These are phyloP conservation scores for Pythium coloratum DNA, from an alignment of 352 stramenopile species.

Conservation along the genomic window DNA sequence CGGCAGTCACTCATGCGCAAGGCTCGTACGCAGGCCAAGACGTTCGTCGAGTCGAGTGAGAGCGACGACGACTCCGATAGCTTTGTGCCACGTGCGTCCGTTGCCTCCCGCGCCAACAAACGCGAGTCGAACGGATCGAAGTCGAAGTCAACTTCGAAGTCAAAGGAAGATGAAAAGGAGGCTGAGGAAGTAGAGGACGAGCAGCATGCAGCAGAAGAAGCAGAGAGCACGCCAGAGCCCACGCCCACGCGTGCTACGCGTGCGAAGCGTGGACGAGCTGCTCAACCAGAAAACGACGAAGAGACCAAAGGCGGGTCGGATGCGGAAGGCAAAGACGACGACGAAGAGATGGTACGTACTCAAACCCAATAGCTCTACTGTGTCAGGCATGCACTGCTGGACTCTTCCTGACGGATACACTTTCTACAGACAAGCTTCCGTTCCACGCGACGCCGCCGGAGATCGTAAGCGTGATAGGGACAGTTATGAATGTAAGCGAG, in stretches of 20 bases:
- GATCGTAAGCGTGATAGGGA: constrained; percentile 2
- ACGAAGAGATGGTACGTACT: constrained; percentile 29
- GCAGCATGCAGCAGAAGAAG: not conserved
- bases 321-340: constrained; percentile 8
- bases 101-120: constrained; percentile 32
- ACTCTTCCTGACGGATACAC: not conserved
- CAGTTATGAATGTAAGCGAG: not conserved
- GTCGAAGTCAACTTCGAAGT: not conserved
- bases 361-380: not conserved
- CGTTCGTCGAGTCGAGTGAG: constrained; percentile 57
- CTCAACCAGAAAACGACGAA: constrained; percentile 5
- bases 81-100: constrained; percentile 32
- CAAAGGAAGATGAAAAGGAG: not conserved
- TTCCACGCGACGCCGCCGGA: constrained; percentile 17
- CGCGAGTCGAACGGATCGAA: not conserved
- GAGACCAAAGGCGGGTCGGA: constrained; percentile 15
- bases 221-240: not conserved
- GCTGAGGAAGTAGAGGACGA: not conserved
- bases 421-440: constrained; percentile 22
- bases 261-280: constrained; percentile 13
- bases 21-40: constrained; percentile 38
- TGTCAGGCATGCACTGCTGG: not conserved
- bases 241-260: not conserved
- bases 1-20: constrained; percentile 58
- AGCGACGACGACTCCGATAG: constrained; percentile 45